Base-by-base conservation (phyloP, 2,329 filamentous ascomycete genomes). In the Orbilia quercus region DNA sequence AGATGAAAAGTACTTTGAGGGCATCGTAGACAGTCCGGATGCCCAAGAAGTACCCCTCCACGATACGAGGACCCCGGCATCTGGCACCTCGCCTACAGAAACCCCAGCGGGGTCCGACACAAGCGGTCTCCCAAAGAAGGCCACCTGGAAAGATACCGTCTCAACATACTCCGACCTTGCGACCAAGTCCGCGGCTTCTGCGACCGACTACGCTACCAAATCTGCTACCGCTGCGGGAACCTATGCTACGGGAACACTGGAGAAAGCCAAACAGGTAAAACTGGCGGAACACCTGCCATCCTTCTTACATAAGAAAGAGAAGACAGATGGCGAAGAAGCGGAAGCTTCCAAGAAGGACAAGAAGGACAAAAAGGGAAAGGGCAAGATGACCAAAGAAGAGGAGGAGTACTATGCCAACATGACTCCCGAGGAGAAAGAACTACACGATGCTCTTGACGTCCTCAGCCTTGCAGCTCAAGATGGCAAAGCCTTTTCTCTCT, bases 401-500 rank as follows among this genome's bases (percentile, higher is more conserved):
- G 48, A 67, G 34, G 48, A 67, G 22, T 50, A 74, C 53, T 40
- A 63, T 60, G 63, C 40, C 50, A 75, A 65, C 7, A 5, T 73
- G 18, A 74, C 70, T 20, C 47, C 51, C 76, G 88, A 92, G 78
- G 83, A 89, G 74, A 84, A 87, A 62, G 95, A 97, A 77, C 87
- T 98, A 71, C 87, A 87, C 40, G 85, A 87, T 28, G 87, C 96
- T 20, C 89, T 99, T 25, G 90, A 96, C 78, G 87, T 91, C 47
- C 85, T 99, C 74, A 93, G 96, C 79, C 87, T 96, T 31, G 87
- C 90, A 3, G 90, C 91, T 4, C 86, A 90, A 76, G 93, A 96
- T 83, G 76, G 96, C 82, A 89, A 89, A 67, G 91, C 91, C 72
- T 91, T 97, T 80, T 89, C 89, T 11, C 86, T 96, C 66, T 91